Evolutionary conservation across 2,329 filamentous ascomycete species (phyloP).

Genomic region (Colletotrichum tofieldiae): DNA sequence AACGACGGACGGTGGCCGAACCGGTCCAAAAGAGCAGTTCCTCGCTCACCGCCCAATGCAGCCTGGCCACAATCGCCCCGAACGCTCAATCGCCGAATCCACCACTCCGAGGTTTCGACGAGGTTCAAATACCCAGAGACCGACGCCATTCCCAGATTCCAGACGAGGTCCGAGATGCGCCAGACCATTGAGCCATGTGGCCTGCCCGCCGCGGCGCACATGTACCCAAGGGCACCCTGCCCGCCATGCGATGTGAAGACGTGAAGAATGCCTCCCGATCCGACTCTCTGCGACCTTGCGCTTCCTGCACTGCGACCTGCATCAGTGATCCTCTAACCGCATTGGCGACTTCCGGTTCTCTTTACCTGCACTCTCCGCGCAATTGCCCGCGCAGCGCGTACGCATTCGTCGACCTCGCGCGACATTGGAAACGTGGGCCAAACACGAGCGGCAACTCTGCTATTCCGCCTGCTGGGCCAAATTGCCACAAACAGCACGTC

Average conservation of each 20-base stretch:
- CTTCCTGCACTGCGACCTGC: neutral
- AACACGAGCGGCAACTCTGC: neutral
- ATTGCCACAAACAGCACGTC: neutral
- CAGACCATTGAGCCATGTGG: slow-evolving; percentile 12
- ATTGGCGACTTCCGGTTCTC: neutral
- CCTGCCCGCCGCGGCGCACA: slow-evolving; percentile 21
- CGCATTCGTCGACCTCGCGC: neutral
- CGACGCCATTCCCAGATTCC: slow-evolving; percentile 13
- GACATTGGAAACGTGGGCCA: neutral
- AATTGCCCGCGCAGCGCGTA: neutral
- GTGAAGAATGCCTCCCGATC: neutral
- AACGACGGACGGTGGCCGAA: slow-evolving; percentile 34
- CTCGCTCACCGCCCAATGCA: slow-evolving; percentile 27
- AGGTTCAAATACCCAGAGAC: slow-evolving; percentile 25
- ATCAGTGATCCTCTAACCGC: slow-evolving; percentile 13
- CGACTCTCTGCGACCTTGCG: neutral
- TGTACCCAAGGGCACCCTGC: slow-evolving; percentile 10
- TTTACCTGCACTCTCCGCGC: neutral
- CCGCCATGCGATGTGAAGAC: neutral
- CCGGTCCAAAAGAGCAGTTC: slow-evolving; percentile 7
- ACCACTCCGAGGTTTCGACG: slow-evolving; percentile 39
- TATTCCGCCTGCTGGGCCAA: neutral
- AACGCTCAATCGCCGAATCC: slow-evolving; percentile 23
- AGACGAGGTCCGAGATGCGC: slow-evolving; percentile 27
- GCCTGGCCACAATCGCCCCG: slow-evolving; percentile 16